Evolutionary conservation across 2,329 filamentous ascomycete species (phyloP), one percentile per base, ranked within the genome.

Genomic region (Metarhizium guizhouense): DNA sequence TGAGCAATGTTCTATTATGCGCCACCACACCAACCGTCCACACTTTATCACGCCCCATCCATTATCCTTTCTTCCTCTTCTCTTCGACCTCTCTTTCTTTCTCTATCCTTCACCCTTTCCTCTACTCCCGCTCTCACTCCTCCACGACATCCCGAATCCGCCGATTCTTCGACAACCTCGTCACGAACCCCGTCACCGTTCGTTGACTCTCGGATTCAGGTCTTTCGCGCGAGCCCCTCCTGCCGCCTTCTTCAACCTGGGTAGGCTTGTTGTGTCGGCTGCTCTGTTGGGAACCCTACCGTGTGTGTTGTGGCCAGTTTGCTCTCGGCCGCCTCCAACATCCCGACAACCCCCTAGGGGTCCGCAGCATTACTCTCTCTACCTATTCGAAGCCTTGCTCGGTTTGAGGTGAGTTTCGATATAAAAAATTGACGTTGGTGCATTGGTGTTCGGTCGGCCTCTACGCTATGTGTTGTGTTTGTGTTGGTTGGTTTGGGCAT

Each of bases 61-160:
- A 14, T 16, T 16, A 40, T 40, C 38, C 32, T 11, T 25, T 25
- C 42, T 56, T 38, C 30, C 34, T 10, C 18, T 52, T 54, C 47
- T 54, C 53, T 56, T 57, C 55, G 56, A 58, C 54, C 47, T 48
- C 38, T 56, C 52, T 29, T 32, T 56, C 32, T 34, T 6, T 14
- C 38, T 16, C 38, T 16, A 13, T 40, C 38, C 38, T 16, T 40
- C 14, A 13, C 14, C 4, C 38, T 40, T 13, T 52, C 42, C 40
- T 53, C 52, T 53, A 47, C 57, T 57, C 54, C 32, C 58, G 59
- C 57, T 57, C 59, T 57, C 52, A 48, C 58, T 57, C 54, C 61
- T 62, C 63, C 64, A 66, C 67, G 66, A 67, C 58, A 62, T 62
- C 59, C 67, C 66, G 70, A 72, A 71, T 70, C 70, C 68, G 63